A percentile compares a stretch with the other conserved stretches of the same genome.
Conservation (phyloP, 257 asterid species). For the Solanum tarapatanum region DNA sequence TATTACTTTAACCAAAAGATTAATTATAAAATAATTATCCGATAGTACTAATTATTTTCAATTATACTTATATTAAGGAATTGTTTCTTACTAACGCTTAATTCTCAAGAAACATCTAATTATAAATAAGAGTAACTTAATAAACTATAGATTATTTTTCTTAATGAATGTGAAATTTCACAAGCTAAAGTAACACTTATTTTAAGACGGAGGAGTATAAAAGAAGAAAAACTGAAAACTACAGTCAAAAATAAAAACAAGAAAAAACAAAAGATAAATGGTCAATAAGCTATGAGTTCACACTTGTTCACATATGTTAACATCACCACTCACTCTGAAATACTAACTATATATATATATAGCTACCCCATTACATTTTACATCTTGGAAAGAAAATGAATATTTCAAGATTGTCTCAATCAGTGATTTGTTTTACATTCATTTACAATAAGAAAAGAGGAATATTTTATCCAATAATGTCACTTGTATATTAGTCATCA, state of each 20-base stretch:
- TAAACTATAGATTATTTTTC: background rate
- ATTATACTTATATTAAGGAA: background rate
- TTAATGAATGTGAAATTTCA: background rate
- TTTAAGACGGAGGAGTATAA: background rate
- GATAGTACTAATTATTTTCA: background rate
- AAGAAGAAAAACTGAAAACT: background rate
- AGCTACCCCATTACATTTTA: background rate
- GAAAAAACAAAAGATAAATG: background rate
- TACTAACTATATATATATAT: background rate
- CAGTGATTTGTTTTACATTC: background rate
- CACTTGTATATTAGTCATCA: background rate
- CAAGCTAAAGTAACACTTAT: background rate
- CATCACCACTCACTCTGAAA: background rate
- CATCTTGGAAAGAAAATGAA: background rate
- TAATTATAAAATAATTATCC: too few relatives aligned
- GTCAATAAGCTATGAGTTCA: background rate
- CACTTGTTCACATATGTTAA: background rate
- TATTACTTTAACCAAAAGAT: background rate
- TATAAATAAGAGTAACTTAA: background rate
- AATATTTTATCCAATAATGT: background rate
- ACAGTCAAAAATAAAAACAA: background rate
- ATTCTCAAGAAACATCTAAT: background rate
- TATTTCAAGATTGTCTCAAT: background rate
- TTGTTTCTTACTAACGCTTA: background rate
- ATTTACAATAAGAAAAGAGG: background rate